Evolutionary conservation across 2,329 filamentous ascomycete species (phyloP).

Genomic region (Epichloe sp.): DNA sequence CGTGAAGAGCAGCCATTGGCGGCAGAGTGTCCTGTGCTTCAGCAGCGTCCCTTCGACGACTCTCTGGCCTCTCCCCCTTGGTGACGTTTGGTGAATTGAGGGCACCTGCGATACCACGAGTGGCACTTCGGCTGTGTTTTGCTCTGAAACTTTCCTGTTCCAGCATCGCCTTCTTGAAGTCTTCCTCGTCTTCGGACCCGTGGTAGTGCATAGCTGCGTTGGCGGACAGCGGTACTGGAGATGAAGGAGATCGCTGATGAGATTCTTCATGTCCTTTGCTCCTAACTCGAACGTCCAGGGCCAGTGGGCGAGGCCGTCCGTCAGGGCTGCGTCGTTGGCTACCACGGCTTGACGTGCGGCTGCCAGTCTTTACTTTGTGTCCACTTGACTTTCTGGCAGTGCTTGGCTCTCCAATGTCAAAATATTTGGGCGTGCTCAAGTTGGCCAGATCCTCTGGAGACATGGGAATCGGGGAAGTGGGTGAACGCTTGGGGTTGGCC

Average conservation of each 20-base stretch:
- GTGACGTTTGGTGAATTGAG: constrained; percentile 21
- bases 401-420: constrained; percentile 24
- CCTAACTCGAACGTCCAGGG: constrained; percentile 45
- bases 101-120: constrained; percentile 18
- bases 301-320: constrained; percentile 24
- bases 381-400: constrained; percentile 31
- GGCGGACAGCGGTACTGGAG: constrained; percentile 63
- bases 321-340: constrained; percentile 35
- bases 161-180: constrained; percentile 38
- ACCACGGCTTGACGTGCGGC: constrained; percentile 36
- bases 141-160: constrained; percentile 43
- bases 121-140: constrained; percentile 39
- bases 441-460: constrained; percentile 73
- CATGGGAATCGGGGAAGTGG: constrained; percentile 88
- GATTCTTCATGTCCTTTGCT: constrained; percentile 47
- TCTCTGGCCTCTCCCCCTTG: constrained; percentile 26
- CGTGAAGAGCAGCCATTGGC: constrained; percentile 13
- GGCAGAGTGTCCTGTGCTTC: constrained; percentile 20
- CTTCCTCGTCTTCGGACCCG: constrained; percentile 52
- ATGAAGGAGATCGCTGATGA: constrained; percentile 59
- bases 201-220: constrained; percentile 20
- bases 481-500: constrained; percentile 68
- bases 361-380: constrained; percentile 21
- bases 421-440: constrained; percentile 35
- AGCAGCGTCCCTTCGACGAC: constrained; percentile 19